A percentile compares a stretch with the other conserved stretches of the same genome.
Evolutionary conservation across 2,329 filamentous ascomycete species (phyloP).

Genomic region (Decorospora gaudefroyi): DNA sequence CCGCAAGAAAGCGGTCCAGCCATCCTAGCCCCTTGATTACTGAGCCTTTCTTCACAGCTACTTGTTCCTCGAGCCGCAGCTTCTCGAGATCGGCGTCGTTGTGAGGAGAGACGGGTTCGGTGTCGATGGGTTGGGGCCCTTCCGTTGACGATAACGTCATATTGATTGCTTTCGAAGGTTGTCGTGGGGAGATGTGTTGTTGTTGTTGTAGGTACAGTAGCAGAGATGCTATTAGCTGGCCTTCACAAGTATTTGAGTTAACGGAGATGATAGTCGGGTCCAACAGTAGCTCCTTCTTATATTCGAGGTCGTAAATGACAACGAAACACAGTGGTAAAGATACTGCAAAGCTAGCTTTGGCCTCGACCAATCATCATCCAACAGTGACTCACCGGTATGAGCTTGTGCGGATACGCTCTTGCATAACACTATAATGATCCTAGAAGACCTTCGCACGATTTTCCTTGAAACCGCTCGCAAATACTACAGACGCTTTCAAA

Average conservation of each 20-base stretch:
- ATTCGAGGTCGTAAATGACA: constrained; percentile 4
- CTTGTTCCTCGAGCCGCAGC: constrained; percentile 4
- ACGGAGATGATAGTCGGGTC: neutral
- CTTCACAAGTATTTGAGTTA: neutral
- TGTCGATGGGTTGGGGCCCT: constrained; percentile 1
- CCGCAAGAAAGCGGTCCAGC: constrained; percentile 7
- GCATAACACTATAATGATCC: neutral
- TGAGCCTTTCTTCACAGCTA: constrained; percentile 4
- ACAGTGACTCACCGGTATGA: constrained; percentile 2
- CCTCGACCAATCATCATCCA: constrained; percentile 1
- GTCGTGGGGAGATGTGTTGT: neutral
- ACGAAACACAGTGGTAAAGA: neutral
- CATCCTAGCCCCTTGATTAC: constrained; percentile 44
- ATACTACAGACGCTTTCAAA: constrained; percentile 1
- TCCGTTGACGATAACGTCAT: constrained; percentile 5
- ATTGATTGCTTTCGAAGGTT: neutral
- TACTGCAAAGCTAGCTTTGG: constrained; percentile 4
- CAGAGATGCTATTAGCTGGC: neutral
- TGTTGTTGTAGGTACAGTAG: no score
- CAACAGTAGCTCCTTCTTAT: constrained; percentile 4
- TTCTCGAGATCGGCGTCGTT: constrained; percentile 4
- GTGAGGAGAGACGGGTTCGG: constrained; percentile 1
- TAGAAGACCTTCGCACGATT: constrained; percentile 1
- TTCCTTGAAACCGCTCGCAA: constrained; percentile 1
- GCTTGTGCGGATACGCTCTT: constrained; percentile 1